Base-by-base conservation (phyloP, 305 asterid genomes). In the Striga hermonthica region DNA sequence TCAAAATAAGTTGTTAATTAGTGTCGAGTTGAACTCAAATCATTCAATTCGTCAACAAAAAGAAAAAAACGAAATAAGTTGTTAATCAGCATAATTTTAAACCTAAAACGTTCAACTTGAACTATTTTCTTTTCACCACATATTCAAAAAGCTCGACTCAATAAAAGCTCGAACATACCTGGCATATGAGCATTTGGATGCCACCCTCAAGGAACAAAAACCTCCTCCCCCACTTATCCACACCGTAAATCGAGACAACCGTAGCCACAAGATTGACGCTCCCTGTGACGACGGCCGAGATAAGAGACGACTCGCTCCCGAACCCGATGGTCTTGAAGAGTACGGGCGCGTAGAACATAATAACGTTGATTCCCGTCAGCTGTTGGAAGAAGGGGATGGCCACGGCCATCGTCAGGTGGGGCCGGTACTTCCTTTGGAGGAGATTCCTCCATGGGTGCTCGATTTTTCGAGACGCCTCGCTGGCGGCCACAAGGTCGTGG, bases 191-290 rank as follows among this genome's bases (percentile, higher is more conserved):
- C 97, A 91, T 91, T 58, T 84, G 95, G 9, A 47, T 0, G 9
- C 98, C 98, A 5, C 98, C 98, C 53, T 76, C 84, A 6, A 91
- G 80, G 73, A 91, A 89, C 47, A 89, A 85, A 69, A 75, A 78
- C 77, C 97, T 74, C 57, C 97, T 70, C 1, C 97, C 97, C 94
- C 94, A 86, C 55, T 74, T 86, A 68, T 91, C 98, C 1, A 86
- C 98, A 0, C 85, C 84, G 34, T 78, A 80, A 13, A 91, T 84
- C 4, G 96, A 91, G 9, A 88, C 88, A 0, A 62, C 0, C 0
- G 98, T 91, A 0, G 95, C 94, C n/a, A 75, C 0, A n/a, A 81
- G 80, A 48, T 83, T 86, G 0, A 91, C 95, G 0, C 67, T 16
- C 11, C 96, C 96, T 0, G 91, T 86, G 6, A 86, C 79, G 0